Conservation (phyloP, 2,329 filamentous ascomycete genomes). For the Neonectria punicea region DNA sequence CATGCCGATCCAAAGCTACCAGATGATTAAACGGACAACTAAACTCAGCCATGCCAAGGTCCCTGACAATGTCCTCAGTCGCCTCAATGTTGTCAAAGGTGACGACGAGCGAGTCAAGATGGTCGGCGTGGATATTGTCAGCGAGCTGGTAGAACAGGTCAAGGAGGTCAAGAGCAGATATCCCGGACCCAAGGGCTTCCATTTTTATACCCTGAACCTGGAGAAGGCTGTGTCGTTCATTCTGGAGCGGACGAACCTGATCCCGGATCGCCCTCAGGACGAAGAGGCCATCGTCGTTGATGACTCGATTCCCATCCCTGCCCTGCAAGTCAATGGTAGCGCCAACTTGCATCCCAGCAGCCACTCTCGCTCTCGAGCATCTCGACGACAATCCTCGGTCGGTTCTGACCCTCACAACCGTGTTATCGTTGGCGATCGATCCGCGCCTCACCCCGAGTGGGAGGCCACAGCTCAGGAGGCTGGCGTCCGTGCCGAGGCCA, state of each 20-base stretch:
- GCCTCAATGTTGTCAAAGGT: constrained; percentile 77
- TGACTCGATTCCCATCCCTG: constrained; percentile 37
- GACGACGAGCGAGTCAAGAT: constrained; percentile 86
- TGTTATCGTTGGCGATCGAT: constrained; percentile 78
- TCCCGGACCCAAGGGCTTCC: constrained; percentile 79
- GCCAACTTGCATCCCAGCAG: constrained; percentile 46
- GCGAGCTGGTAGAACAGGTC: constrained; percentile 84
- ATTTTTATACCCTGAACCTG: constrained; percentile 97
- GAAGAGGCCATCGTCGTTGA: constrained; percentile 64
- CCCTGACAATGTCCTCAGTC: constrained; percentile 74
- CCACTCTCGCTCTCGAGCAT: constrained; percentile 48
- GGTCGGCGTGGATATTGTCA: constrained; percentile 83
- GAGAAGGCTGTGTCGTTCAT: constrained; percentile 97
- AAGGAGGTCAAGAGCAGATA: constrained; percentile 69
- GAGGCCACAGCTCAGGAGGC: constrained; percentile 83
- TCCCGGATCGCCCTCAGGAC: constrained; percentile 70
- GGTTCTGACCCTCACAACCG: constrained; percentile 89
- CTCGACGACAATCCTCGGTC: constrained; percentile 78
- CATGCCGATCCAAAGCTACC: constrained; percentile 98
- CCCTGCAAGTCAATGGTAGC: constrained; percentile 61
- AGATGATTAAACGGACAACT: constrained; percentile 92
- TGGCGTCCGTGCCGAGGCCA: constrained; percentile 75
- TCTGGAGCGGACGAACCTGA: constrained; percentile 84
- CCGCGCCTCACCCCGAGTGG: constrained; percentile 68
- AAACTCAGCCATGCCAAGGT: constrained; percentile 93